Evolutionary conservation across 2,329 filamentous ascomycete species (phyloP).

Genomic region (Sclerotinia minor): DNA sequence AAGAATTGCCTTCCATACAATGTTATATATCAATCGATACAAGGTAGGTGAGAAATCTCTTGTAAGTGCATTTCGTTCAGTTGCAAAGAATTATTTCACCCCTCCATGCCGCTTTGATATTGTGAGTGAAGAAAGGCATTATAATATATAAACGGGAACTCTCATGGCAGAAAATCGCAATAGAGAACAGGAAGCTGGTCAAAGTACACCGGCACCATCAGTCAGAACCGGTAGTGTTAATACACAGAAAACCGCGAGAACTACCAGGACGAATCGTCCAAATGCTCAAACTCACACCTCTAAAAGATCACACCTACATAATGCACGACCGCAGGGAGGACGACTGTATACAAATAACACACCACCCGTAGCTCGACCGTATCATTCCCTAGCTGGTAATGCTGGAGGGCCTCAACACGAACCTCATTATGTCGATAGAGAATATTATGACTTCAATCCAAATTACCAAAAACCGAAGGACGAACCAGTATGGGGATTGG

Average conservation of each 20-base stretch:
- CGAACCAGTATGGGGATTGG: slow-evolving; percentile 30
- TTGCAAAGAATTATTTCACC: background rate
- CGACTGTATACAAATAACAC: slow-evolving; percentile 8
- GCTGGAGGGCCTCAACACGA: slow-evolving; percentile 1
- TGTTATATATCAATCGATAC: background rate
- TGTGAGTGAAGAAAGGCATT: background rate
- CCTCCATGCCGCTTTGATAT: background rate
- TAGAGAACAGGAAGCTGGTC: background rate
- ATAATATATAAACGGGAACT: background rate
- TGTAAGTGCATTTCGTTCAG: background rate
- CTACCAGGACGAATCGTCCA: slow-evolving; percentile 3
- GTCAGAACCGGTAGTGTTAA: slow-evolving; percentile 12
- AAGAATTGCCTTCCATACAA: background rate
- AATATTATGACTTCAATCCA: slow-evolving; percentile 30
- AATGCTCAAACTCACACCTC: background rate
- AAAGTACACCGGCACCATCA: background rate
- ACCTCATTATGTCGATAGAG: slow-evolving; percentile 26
- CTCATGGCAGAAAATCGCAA: slow-evolving; percentile 14
- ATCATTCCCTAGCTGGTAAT: slow-evolving; percentile 21
- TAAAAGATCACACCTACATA: slow-evolving; percentile 4
- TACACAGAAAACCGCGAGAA: slow-evolving; percentile 11
- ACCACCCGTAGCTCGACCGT: background rate
- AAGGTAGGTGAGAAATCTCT: background rate
- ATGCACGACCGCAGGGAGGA: slow-evolving; percentile 9
- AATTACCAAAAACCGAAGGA: slow-evolving; percentile 27